Conservation (phyloP, 768 basidiomycete species). For the Termitomyces bulborhizus region DNA sequence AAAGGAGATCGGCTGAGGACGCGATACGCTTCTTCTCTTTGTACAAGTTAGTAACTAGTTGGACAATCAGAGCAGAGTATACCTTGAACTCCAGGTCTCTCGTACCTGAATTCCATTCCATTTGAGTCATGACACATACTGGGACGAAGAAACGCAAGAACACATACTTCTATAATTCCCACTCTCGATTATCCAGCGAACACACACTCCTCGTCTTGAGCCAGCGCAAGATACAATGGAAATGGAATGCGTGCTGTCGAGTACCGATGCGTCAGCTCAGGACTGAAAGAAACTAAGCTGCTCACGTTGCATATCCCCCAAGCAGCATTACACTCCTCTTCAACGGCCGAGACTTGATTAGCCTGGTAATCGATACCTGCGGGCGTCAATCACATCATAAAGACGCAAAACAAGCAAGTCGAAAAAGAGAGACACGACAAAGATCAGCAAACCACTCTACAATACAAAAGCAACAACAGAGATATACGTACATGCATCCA, state of each 20-base stretch:
- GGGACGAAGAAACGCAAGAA: background rate
- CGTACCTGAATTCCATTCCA: constrained; percentile 26
- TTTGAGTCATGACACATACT: background rate
- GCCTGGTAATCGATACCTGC: constrained; percentile 99
- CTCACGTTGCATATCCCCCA: constrained; percentile 98
- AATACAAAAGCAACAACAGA: background rate
- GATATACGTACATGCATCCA: constrained; percentile 87
- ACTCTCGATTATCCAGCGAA: constrained; percentile 92
- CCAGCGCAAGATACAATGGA: constrained; percentile 99
- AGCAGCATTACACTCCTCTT: constrained; percentile 95
- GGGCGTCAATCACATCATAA: background rate
- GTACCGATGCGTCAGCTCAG: background rate
- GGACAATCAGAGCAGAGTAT: background rate
- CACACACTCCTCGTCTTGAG: constrained; percentile 96
- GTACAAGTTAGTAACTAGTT: background rate
- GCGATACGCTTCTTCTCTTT: constrained; percentile 54
- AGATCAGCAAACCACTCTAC: background rate
- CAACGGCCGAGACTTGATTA: constrained; percentile 95
- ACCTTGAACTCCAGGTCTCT: constrained; percentile 60
- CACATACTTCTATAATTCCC: constrained; percentile 94
- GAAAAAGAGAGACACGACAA: too few species aligned
- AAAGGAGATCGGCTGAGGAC: constrained; percentile 51
- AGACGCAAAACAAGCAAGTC: too few species aligned
- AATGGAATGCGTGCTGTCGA: constrained; percentile 93
- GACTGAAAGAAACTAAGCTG: background rate